These are phyloP conservation scores for Phytophthora colocasiae DNA, from an alignment of 352 stramenopile genomes.

Conservation along the genomic window DNA sequence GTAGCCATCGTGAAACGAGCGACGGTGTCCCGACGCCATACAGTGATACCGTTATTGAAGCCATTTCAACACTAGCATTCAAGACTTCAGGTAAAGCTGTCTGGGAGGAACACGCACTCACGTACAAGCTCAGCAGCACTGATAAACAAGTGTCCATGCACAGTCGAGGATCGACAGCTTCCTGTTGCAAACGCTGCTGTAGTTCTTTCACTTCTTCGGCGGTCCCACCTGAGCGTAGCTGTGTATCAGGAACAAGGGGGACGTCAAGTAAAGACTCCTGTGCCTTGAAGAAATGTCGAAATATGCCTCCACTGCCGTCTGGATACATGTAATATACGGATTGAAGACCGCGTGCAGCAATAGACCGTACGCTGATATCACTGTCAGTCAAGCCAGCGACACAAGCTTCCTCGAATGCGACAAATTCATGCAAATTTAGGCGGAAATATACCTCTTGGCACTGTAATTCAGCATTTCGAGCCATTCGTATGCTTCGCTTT, in stretches of 20 bases:
- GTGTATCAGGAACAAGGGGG: conserved; percentile 9
- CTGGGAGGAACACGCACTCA: conserved; percentile 71
- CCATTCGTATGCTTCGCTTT: conserved; percentile 36
- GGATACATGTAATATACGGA: conserved; percentile 86
- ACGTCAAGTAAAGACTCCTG: conserved; percentile 37
- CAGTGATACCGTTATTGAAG: conserved; percentile 39
- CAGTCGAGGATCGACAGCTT: conserved; percentile 25
- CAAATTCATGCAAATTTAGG: conserved; percentile 59
- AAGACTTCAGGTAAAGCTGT: conserved; percentile 61
- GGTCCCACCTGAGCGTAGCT: neutral
- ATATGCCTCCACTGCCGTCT: conserved; percentile 65
- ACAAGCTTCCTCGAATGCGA: conserved; percentile 55
- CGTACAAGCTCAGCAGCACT: conserved; percentile 63
- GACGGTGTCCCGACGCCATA: conserved; percentile 46
- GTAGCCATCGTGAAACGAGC: conserved; percentile 55
- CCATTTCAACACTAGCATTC: conserved; percentile 57
- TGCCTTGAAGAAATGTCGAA: conserved; percentile 57
- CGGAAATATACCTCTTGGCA: conserved; percentile 79
- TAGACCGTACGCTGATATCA: conserved; percentile 62
- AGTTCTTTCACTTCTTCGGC: neutral
- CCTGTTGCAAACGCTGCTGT: conserved; percentile 1
- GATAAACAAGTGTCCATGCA: conserved; percentile 51
- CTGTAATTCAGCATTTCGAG: conserved; percentile 47
- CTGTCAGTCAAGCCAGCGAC: conserved; percentile 58
- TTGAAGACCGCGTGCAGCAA: conserved; percentile 58